Base-by-base conservation (phyloP, 441 rosid species). In the Euphorbia corollata region DNA sequence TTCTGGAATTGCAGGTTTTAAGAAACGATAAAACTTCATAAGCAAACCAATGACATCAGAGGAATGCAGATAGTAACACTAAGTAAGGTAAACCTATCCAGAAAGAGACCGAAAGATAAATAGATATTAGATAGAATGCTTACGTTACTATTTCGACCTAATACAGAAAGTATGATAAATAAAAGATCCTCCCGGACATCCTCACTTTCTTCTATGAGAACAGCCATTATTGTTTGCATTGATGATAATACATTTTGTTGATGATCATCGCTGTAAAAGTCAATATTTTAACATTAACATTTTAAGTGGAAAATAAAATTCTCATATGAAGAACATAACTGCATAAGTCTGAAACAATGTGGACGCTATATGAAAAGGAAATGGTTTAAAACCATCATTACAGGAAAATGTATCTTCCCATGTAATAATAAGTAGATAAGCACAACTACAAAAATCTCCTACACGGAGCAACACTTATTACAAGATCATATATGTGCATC, bases 171-270 rank as follows among this genome's bases (percentile, higher is more conserved):
- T 78, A 92, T 50, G 71, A 84, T 75, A 59, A 83, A 81, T 75
- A 96, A 72, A 36, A 92, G 92, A 82, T 92, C 92, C 74, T 96
- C 99, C 55, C 59, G 76, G 68, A 92, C 78, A 73, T 92, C 98
- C 82, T 92, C 98, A 69, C 97, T 96, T 77, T 96, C 97, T 83
- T 96, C 96, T 78, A 96, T 77, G 71, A 92, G 89, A 77, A 86
- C 88, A 41, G 71, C 75, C 95, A 96, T 88, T 82, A 91, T 91
- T 61, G 85, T 88, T 78, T 88, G 95, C 98, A 96, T 96, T 65
- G 99, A 92, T 45, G 90, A 78, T 32, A 89, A 67, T 79, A 96
- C 92, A 81, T 82, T 86, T 81, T 91, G 91, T 69, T 90, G 96
- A 74, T 90, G 98, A 75, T 92, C 92, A 83, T 92, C 97, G 63